Evolutionary conservation across 2,329 filamentous ascomycete species (phyloP).

Genomic region (Xylariaceae sp.): DNA sequence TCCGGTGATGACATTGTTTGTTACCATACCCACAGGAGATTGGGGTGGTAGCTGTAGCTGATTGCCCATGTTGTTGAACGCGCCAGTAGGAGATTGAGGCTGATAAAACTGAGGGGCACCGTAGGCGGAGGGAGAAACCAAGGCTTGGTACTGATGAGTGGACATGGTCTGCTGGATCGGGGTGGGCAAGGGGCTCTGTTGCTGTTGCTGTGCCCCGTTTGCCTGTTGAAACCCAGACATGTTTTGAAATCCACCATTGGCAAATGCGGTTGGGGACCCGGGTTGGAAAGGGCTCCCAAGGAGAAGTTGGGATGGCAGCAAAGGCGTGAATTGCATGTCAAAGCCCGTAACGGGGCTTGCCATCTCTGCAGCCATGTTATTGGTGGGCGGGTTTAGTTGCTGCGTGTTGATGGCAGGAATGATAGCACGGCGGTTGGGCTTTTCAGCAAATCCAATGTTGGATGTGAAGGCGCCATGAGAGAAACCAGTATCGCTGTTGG

Average conservation of each 20-base stretch:
- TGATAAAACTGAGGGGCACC: slow-evolving; percentile 76
- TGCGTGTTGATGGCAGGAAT: slow-evolving; percentile 92
- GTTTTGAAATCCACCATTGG: slow-evolving; percentile 86
- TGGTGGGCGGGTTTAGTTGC: slow-evolving; percentile 49
- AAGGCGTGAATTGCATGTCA: slow-evolving; percentile 97
- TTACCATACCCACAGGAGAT: slow-evolving; percentile 69
- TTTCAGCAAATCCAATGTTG: slow-evolving; percentile 81
- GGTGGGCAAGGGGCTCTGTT: slow-evolving; percentile 61
- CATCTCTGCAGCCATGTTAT: slow-evolving; percentile 65
- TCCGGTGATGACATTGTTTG: slow-evolving; percentile 76
- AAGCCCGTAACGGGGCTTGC: slow-evolving; percentile 82
- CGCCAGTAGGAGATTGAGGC: slow-evolving; percentile 80
- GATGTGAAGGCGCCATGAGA: slow-evolving; percentile 89
- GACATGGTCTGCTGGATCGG: slow-evolving; percentile 75
- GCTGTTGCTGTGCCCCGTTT: slow-evolving; percentile 35
- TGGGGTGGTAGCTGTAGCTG: slow-evolving; percentile 61
- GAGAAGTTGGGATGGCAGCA: slow-evolving; percentile 89
- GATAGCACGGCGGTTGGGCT: slow-evolving; percentile 78
- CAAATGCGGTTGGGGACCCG: slow-evolving; percentile 83
- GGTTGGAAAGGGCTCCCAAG: slow-evolving; percentile 96
- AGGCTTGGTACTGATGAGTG: slow-evolving; percentile 75
- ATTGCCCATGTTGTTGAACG: slow-evolving; percentile 60
- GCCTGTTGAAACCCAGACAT: slow-evolving; percentile 69
- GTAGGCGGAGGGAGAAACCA: slow-evolving; percentile 82
- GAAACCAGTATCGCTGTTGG: slow-evolving; percentile 81